Evolutionary conservation across 129 eudicot species (phyloP).

Genomic region (Ambrosia trifida): DNA sequence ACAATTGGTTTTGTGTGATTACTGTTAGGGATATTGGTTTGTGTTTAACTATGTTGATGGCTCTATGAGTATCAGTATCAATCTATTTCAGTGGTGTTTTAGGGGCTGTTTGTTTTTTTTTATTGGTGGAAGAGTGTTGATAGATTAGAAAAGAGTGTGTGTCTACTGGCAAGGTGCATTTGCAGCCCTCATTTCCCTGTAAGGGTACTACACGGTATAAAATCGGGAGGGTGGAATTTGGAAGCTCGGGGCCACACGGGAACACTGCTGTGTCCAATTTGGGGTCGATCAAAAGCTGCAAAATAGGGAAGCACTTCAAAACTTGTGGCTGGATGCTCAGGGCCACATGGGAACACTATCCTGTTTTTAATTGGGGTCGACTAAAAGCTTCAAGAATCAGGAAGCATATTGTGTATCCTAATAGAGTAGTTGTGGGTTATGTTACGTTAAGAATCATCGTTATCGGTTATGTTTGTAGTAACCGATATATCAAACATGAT

Average conservation of each 20-base stretch:
- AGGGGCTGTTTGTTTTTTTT: not conserved
- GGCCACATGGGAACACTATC: no score
- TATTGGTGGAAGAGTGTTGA: not conserved
- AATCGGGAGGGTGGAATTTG: no score
- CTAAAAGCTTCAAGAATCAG: no score
- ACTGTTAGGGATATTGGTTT: no score
- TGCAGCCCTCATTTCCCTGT: not conserved
- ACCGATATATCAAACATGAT: not conserved
- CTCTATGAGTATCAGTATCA: not conserved
- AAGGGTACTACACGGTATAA: no score
- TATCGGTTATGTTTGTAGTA: not conserved
- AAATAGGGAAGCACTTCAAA: no score
- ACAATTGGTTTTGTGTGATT: not conserved
- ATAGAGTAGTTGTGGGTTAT: not conserved
- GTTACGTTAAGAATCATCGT: constrained; percentile 1
- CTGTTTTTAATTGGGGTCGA: no score
- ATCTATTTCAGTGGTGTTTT: not conserved
- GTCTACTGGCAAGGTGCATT: constrained; percentile 12
- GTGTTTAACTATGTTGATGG: not conserved
- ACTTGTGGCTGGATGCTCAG: no score
- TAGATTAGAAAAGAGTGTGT: constrained; percentile 14
- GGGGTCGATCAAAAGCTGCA: no score
- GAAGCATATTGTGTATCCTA: not conserved
- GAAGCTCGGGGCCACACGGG: no score
- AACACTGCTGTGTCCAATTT: no score